A percentile compares a stretch with the other conserved stretches of the same genome.
Evolutionary conservation across 345 rosid species (phyloP).

Genomic region (Salix udensis): DNA sequence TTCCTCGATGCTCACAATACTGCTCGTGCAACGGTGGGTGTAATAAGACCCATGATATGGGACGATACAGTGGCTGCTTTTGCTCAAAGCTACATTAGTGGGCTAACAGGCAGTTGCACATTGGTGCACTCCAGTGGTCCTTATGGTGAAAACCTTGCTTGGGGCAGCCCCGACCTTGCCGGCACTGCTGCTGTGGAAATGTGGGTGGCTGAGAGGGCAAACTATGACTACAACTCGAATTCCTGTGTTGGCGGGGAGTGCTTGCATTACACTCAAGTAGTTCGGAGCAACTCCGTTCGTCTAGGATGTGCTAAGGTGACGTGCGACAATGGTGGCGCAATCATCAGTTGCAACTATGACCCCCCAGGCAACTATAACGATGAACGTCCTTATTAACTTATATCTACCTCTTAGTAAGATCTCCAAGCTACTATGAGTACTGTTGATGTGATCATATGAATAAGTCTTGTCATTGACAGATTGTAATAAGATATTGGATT

Average conservation of each 20-base stretch:
- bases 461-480: no score
- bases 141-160: constrained; percentile 37
- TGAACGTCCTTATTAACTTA: constrained; percentile 11
- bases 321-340: constrained; percentile 24
- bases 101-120: constrained; percentile 24
- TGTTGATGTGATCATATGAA: background rate
- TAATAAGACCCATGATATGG: constrained; percentile 34
- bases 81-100: constrained; percentile 29
- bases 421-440: background rate
- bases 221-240: constrained; percentile 19
- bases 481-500: no score
- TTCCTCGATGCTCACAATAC: constrained; percentile 26
- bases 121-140: constrained; percentile 35
- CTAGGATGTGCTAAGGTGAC: constrained; percentile 23
- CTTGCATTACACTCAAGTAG: constrained; percentile 34
- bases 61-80: constrained; percentile 32
- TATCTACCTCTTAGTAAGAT: background rate
- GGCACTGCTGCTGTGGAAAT: constrained; percentile 18
- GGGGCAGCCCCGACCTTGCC: constrained; percentile 12
- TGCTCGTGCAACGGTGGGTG: constrained; percentile 21
- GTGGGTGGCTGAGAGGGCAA: constrained; percentile 26
- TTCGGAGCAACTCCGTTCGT: constrained; percentile 14
- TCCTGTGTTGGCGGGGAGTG: constrained; percentile 10
- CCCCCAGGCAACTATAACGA: constrained; percentile 16
- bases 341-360: constrained; percentile 31